Evolutionary conservation across 495 filamentous ascomycete species (phyloP).

Genomic region (Cairneyella variabilis): DNA sequence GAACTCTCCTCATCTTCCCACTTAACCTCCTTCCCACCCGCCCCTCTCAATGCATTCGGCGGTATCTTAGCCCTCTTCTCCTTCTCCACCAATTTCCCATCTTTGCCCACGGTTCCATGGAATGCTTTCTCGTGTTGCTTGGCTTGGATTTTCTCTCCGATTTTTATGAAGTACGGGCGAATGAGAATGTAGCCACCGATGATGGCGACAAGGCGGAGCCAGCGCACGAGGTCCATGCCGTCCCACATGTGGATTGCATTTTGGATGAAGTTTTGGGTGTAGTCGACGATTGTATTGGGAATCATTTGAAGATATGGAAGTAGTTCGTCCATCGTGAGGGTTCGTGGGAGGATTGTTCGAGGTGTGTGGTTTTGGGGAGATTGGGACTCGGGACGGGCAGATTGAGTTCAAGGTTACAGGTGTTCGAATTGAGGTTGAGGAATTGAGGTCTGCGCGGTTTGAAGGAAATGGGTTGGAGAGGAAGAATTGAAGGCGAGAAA

Average conservation of each 20-base stretch:
- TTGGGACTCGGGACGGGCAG: background rate
- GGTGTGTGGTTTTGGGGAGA: background rate
- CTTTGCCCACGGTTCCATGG: slow-evolving; percentile 28
- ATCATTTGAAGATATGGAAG: background rate
- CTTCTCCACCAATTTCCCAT: too few species aligned
- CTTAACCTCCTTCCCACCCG: slow-evolving; percentile 31
- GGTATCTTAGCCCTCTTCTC: slow-evolving; percentile 35
- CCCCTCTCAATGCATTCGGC: slow-evolving; percentile 48
- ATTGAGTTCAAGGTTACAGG: background rate
- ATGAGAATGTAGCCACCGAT: slow-evolving; percentile 60
- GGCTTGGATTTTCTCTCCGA: slow-evolving; percentile 40
- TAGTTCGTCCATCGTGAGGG: background rate
- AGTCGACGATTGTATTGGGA: background rate
- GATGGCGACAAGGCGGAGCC: slow-evolving; percentile 58
- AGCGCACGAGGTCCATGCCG: slow-evolving; percentile 49
- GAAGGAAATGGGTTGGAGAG: background rate
- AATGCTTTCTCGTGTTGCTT: slow-evolving; percentile 36
- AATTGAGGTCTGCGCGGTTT: too few species aligned
- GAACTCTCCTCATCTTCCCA: slow-evolving; percentile 53
- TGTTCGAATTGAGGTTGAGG: background rate
- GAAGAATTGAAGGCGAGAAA: background rate
- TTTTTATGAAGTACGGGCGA: slow-evolving; percentile 59
- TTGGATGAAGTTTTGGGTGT: slow-evolving; percentile 23
- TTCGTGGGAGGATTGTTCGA: background rate
- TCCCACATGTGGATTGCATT: slow-evolving; percentile 54